Evolutionary conservation across 495 filamentous ascomycete species (phyloP), one percentile per base, ranked within the genome.

Genomic region (Bacidia rubella): DNA sequence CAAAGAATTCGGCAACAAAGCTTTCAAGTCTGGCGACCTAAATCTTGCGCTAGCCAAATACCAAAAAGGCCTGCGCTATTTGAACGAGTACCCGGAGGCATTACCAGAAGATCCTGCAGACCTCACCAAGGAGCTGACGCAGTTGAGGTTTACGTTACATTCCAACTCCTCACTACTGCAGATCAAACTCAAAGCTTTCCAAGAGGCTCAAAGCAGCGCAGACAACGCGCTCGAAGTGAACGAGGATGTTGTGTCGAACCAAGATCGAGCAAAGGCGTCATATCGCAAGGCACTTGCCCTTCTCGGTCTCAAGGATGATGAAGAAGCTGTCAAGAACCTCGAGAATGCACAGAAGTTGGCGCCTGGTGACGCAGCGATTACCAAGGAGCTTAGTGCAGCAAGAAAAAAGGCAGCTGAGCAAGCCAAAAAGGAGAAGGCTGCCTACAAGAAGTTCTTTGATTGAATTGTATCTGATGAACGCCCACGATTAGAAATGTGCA

Each of bases 61-160:
- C 71, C 85, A 94, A 68, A 99, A 99, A 71, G 90, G 79, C n/a
- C 68, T 99, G 51, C 84, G 92, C 56, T 99, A 97, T 63, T 68
- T 96, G 54, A 87, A 89, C 64, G 89, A 96, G 69, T 86, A 92
- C 63, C 83, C 87, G 11, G 79, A 81, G 47, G 67, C 81, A 20
- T 67, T 63, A 17, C 81, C 88, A 17, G 69, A 74, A 1, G 87
- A 89, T 54, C 71, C 82, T 32, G 70, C 73, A 39, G 85, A 87
- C 42, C 72, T 85, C 29, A 77, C 75, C 44, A 62, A 70, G 46
- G 71, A 86, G 60, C 69, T 95, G 53, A 80, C 80, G 57, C 70
- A 79, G 22, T 74, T 99, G 35, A 81, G 84, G 47, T 87, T 90
- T 61, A 75, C 77, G 9, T 70, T 92, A 22, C 76, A 92, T 65